These are phyloP conservation scores for Cladosporium cucumerinum DNA, from an alignment of 2,329 filamentous ascomycete genomes.

Conservation along the genomic window DNA sequence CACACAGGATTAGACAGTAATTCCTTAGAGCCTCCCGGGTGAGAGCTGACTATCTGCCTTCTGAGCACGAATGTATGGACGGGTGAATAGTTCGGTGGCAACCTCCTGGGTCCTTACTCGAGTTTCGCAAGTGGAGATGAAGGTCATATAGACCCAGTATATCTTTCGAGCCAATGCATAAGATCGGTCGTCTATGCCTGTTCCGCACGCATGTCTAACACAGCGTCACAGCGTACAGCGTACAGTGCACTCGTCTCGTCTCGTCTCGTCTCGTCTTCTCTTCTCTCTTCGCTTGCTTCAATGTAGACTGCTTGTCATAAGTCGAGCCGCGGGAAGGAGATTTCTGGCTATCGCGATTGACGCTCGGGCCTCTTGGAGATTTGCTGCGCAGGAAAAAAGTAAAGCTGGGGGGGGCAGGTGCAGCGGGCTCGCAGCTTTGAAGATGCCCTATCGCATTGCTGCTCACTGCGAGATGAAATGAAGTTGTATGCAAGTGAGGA, in stretches of 20 bases:
- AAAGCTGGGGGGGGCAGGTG: conserved; percentile 5
- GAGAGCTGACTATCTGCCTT: background rate
- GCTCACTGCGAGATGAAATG: conserved; percentile 13
- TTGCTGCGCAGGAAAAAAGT: conserved; percentile 8
- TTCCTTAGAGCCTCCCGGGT: background rate
- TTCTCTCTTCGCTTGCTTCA: too few relatives aligned
- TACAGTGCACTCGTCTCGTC: background rate
- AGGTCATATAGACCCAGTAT: background rate
- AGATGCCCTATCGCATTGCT: conserved; percentile 15
- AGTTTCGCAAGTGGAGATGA: background rate
- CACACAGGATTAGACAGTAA: conserved; percentile 37
- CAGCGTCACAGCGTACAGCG: too few relatives aligned
- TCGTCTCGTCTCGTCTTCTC: background rate
- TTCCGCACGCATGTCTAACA: background rate
- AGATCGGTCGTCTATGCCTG: background rate
- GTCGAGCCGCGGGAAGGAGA: background rate
- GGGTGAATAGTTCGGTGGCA: background rate
- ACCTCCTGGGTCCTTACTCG: background rate
- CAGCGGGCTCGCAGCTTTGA: conserved; percentile 7
- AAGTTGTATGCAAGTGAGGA: conserved; percentile 16
- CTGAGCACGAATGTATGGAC: background rate
- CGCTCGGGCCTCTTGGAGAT: background rate
- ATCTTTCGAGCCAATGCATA: background rate
- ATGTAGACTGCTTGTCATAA: background rate
- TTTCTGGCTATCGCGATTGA: background rate